A percentile compares a stretch with the other conserved stretches of the same genome.
Evolutionary conservation across 495 filamentous ascomycete species (phyloP).

Genomic region (Letharia columbiana): DNA sequence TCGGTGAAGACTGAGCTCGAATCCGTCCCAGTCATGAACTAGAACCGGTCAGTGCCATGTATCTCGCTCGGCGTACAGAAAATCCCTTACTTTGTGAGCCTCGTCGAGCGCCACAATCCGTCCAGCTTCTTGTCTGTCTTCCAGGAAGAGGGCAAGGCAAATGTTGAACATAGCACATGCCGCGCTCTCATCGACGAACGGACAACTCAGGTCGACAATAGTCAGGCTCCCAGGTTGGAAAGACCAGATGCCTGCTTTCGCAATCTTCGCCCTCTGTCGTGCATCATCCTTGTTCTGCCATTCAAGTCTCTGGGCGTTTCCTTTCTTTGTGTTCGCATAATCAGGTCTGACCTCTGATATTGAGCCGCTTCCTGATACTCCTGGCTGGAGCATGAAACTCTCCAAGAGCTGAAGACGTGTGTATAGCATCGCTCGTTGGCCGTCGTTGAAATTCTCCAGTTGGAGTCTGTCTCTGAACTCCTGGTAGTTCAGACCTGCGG

Average conservation of each 20-base stretch:
- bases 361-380: not conserved
- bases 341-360: not conserved
- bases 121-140: conserved; percentile 36
- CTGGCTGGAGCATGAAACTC: conserved; percentile 30
- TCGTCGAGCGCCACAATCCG: conserved; percentile 51
- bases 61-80: not conserved
- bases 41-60: not conserved
- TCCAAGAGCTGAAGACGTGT: conserved; percentile 39
- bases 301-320: not conserved
- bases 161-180: conserved; percentile 67
- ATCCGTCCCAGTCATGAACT: conserved; percentile 43
- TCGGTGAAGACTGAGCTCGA: conserved; percentile 50
- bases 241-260: conserved; percentile 24
- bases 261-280: conserved; percentile 10
- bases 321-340: not conserved
- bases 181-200: conserved; percentile 55
- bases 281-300: conserved; percentile 2
- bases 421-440: conserved; percentile 31
- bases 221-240: conserved; percentile 49
- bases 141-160: conserved; percentile 52
- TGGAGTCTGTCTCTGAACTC: conserved; percentile 34
- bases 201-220: conserved; percentile 67
- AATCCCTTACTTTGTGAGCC: conserved; percentile 44
- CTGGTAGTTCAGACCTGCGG: conserved; percentile 42
- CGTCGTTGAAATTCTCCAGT: conserved; percentile 24